Percentiles rank a stretch among this genome's conserved stretches.
phyloP scores from a whole-genome alignment of 306 rosid species.

The peach (Prunus persica) region Prunus_persica_NCBIv2 NC_034012.1:25202501-25203000 shows the following conservation, averaged over 20 bases:
- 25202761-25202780: no score
- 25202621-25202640: background rate
- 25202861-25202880: background rate
- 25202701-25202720: background rate
- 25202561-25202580: no score
- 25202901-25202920: slow-evolving; percentile 92
- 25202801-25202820: no score
- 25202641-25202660: background rate
- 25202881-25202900: slow-evolving; percentile 34
- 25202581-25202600: no score
- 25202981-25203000: slow-evolving; percentile 95
- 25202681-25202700: background rate
- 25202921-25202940: slow-evolving; percentile 95
- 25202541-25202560: no score
- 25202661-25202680: background rate
- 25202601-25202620: background rate
- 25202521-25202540: no score
- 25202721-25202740: background rate
- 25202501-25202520: no score
- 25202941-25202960: slow-evolving; percentile 90
- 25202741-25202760: background rate
- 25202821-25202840: background rate
- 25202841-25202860: background rate
- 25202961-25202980: slow-evolving; percentile 96
- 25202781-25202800: no score